Conservation (phyloP, 2,329 filamentous ascomycete species). For the Neocucurbitaria cava region DNA sequence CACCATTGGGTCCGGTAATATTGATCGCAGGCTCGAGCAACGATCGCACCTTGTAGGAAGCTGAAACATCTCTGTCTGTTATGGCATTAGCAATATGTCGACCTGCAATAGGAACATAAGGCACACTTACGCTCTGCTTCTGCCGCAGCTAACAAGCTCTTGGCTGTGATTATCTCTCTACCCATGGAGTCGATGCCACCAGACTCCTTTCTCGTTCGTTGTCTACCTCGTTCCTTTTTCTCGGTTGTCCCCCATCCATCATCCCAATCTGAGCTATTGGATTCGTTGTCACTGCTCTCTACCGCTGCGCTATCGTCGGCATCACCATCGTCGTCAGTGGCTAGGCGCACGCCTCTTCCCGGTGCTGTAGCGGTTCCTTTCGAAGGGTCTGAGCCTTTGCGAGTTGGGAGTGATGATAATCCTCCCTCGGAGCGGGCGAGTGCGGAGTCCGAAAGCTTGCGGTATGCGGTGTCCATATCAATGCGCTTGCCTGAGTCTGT, state of each 20-base stretch:
- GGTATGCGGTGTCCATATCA: constrained; percentile 74
- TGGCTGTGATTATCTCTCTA: constrained; percentile 52
- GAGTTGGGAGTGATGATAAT: constrained; percentile 62
- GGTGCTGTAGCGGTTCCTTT: constrained; percentile 53
- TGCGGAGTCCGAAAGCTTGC: constrained; percentile 74
- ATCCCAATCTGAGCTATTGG: constrained; percentile 66
- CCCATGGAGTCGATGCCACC: constrained; percentile 46
- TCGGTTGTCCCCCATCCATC: constrained; percentile 57
- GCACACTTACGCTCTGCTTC: constrained; percentile 75
- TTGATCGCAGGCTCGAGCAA: constrained; percentile 73
- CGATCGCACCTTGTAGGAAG: constrained; percentile 65
- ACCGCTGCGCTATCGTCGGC: constrained; percentile 65
- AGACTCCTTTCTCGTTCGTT: constrained; percentile 44
- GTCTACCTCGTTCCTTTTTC: constrained; percentile 49
- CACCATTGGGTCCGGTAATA: constrained; percentile 66
- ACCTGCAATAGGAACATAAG: not conserved
- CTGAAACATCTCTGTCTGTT: constrained; percentile 57
- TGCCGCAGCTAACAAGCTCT: constrained; percentile 73
- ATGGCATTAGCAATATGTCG: constrained; percentile 16
- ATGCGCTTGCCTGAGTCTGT: constrained; percentile 68
- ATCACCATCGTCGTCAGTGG: constrained; percentile 53
- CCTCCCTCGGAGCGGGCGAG: constrained; percentile 69
- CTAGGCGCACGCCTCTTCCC: constrained; percentile 62
- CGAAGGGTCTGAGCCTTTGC: constrained; percentile 56
- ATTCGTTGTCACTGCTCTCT: constrained; percentile 71